These are phyloP conservation scores for Leccinum subrobustum DNA, from an alignment of 1,284 basidiomycete species.

Conservation along the genomic window DNA sequence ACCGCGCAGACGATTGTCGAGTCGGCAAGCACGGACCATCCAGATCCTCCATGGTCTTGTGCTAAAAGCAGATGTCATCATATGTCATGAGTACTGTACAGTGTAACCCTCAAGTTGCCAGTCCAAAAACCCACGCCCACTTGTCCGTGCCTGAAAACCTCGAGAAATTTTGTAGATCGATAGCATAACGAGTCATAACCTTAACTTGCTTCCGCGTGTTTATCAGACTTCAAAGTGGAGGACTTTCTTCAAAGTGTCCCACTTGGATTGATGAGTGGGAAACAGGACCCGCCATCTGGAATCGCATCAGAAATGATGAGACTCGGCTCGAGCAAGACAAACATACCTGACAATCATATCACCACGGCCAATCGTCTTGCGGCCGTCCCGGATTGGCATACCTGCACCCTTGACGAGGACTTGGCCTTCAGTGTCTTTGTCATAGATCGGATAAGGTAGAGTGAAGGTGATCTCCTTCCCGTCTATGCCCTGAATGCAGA, in stretches of 20 bases:
- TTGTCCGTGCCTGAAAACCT: constrained; percentile 20
- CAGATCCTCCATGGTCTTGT: background rate
- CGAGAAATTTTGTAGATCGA: constrained; percentile 12
- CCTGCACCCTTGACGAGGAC: constrained; percentile 68
- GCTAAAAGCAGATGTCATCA: constrained; percentile 12
- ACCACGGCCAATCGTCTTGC: constrained; percentile 66
- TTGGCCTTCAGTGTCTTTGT: constrained; percentile 65
- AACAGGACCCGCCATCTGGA: constrained; percentile 34
- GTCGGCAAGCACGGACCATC: background rate
- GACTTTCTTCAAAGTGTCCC: constrained; percentile 31
- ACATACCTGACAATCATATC: constrained; percentile 76
- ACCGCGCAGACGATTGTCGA: background rate
- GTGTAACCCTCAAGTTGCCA: constrained; percentile 10
- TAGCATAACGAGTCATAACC: constrained; percentile 23
- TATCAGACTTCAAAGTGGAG: constrained; percentile 30
- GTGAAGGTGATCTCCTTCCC: constrained; percentile 61
- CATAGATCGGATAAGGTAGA: constrained; percentile 59
- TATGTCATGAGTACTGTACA: constrained; percentile 32
- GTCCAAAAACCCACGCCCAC: constrained; percentile 8
- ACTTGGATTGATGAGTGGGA: constrained; percentile 30
- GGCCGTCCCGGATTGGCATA: constrained; percentile 76
- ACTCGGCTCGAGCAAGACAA: background rate
- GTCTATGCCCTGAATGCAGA: constrained; percentile 68
- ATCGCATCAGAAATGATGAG: constrained; percentile 2
- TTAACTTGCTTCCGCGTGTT: constrained; percentile 6